phyloP scores from a whole-genome alignment of 1,284 basidiomycete species.

The Boletus sp. region DNA sequence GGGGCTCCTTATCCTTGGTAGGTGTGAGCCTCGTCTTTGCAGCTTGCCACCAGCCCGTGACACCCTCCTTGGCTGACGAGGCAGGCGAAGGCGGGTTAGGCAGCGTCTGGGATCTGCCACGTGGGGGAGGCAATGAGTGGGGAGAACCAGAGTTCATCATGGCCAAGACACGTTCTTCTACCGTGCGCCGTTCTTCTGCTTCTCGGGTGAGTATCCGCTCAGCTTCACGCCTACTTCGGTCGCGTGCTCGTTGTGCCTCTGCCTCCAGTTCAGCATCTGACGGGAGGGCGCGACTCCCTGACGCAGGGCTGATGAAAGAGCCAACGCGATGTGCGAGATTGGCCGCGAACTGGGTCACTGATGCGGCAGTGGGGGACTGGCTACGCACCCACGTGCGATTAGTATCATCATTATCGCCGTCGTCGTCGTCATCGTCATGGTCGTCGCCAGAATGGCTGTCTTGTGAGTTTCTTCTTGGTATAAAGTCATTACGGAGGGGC shows the following conservation, averaged over 20 bases:
- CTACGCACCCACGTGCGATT: slow-evolving; percentile 43
- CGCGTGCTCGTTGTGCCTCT: slow-evolving; percentile 69
- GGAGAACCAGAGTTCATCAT: slow-evolving; percentile 50
- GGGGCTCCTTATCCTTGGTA: slow-evolving; percentile 62
- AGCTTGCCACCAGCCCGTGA: slow-evolving; percentile 58
- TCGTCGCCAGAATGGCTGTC: slow-evolving; percentile 51
- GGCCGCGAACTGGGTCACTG: slow-evolving; percentile 65
- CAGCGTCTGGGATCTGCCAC: slow-evolving; percentile 49
- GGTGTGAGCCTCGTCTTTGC: slow-evolving; percentile 73
- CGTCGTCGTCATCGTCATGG: slow-evolving; percentile 38
- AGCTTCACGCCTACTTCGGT: slow-evolving; percentile 67
- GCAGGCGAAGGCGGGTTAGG: slow-evolving; percentile 59
- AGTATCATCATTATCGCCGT: slow-evolving; percentile 38
- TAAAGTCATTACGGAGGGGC: slow-evolving; percentile 56
- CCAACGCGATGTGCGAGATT: slow-evolving; percentile 68
- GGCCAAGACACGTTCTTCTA: slow-evolving; percentile 70
- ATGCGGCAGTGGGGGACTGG: slow-evolving; percentile 51
- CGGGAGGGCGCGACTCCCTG: slow-evolving; percentile 42
- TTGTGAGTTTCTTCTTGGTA: slow-evolving; percentile 41
- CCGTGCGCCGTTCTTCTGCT: slow-evolving; percentile 58
- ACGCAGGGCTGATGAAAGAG: slow-evolving; percentile 53
- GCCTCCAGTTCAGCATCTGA: slow-evolving; percentile 76
- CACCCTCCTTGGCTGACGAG: slow-evolving; percentile 54
- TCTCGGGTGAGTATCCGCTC: slow-evolving; percentile 69
- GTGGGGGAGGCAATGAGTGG: slow-evolving; percentile 47